Conservation (phyloP, 192 early-diverging fungal species). For the Thamnidium elegans region DNA sequence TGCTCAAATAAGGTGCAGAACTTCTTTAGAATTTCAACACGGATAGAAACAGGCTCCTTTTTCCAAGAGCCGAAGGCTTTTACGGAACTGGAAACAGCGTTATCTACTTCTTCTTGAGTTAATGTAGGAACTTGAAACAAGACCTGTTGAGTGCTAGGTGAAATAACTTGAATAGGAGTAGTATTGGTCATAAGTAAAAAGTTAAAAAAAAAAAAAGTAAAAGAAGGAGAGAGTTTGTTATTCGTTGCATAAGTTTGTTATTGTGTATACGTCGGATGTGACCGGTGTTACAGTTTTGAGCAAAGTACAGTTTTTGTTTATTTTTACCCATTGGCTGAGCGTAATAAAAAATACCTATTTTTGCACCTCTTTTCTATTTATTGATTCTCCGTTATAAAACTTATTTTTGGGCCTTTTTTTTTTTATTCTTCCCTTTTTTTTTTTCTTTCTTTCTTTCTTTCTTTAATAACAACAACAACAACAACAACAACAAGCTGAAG, state of each 20-base stretch:
- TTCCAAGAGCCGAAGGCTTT: conserved; percentile 56
- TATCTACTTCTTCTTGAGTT: conserved; percentile 32
- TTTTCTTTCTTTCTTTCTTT: conserved; percentile 2
- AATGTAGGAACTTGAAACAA: conserved; percentile 23
- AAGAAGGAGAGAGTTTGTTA: background rate
- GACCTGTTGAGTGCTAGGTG: conserved; percentile 25
- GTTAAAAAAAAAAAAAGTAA: background rate
- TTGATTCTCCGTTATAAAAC: background rate
- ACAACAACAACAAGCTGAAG: background rate
- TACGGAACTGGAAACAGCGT: conserved; percentile 40
- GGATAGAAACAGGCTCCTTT: conserved; percentile 45
- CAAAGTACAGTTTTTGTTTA: too few species aligned
- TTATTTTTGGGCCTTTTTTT: conserved; percentile 4
- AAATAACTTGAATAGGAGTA: conserved; percentile 26
- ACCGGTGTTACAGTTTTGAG: too few species aligned
- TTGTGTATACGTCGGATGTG: too few species aligned
- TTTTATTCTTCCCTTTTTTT: background rate
- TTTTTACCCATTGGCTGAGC: too few species aligned
- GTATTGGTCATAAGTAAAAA: background rate
- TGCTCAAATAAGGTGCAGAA: conserved; percentile 56
- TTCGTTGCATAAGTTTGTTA: background rate
- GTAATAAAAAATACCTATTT: background rate
- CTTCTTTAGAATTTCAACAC: conserved; percentile 46
- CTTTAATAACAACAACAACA: conserved; percentile 1
- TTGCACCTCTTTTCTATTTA: background rate